These are phyloP conservation scores for Dothideomycetes sp. DNA, from an alignment of 2,329 filamentous ascomycete genomes.

Conservation along the genomic window DNA sequence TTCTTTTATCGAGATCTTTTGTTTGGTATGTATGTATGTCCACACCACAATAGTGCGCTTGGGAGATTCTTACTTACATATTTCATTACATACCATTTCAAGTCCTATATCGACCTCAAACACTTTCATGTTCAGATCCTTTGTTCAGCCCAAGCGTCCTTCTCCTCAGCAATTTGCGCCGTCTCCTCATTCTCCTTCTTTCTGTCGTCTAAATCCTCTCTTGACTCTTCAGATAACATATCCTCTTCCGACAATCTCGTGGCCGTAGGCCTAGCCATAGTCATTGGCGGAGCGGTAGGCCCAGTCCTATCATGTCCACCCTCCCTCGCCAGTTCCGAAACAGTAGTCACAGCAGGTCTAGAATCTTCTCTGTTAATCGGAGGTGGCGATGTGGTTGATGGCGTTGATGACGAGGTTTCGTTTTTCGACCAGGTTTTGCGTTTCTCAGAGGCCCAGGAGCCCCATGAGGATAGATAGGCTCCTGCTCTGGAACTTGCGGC, in stretches of 20 bases:
- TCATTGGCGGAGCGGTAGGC: not conserved
- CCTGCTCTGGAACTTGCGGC: conserved; percentile 48
- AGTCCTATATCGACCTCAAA: no score
- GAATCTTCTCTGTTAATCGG: no score
- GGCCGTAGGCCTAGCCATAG: not conserved
- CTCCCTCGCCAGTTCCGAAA: conserved; percentile 9
- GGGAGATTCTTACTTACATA: no score
- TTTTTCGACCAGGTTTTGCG: conserved; percentile 38
- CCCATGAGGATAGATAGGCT: conserved; percentile 56
- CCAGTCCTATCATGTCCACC: not conserved
- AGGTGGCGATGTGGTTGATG: no score
- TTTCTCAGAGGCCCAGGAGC: conserved; percentile 64
- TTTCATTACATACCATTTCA: no score
- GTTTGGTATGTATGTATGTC: no score
- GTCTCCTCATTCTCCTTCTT: not conserved
- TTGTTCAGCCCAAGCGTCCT: not conserved
- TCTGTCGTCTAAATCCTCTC: not conserved
- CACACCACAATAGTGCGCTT: no score
- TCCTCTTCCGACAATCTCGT: not conserved
- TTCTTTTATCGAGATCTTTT: no score
- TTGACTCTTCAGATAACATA: not conserved
- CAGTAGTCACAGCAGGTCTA: conserved; percentile 10
- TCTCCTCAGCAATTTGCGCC: not conserved
- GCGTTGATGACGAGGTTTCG: not conserved
- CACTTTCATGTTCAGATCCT: no score